phyloP scores from a whole-genome alignment of 495 filamentous ascomycete genomes.

The Aspergillus indologenus region DNA sequence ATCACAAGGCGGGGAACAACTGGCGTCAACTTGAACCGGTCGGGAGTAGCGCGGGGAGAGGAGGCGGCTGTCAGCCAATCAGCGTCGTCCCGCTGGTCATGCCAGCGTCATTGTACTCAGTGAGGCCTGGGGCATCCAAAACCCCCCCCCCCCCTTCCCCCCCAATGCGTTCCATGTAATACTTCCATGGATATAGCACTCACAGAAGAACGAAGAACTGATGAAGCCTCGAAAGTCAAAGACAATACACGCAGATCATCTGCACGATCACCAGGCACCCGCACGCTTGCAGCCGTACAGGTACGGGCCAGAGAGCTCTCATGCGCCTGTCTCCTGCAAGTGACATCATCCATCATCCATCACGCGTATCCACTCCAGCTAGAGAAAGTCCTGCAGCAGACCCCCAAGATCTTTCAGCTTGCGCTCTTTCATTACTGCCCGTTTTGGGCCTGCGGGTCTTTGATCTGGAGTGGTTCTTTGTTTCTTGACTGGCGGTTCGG shows the following conservation, averaged over 20 bases:
- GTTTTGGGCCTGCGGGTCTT: constrained; percentile 4
- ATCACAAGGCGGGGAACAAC: constrained; percentile 11
- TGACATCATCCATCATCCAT: constrained; percentile 10
- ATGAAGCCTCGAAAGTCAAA: too few species aligned
- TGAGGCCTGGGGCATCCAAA: not conserved
- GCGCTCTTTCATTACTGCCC: constrained; percentile 28
- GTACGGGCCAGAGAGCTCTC: not conserved
- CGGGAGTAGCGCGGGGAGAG: not conserved
- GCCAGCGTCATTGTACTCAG: constrained; percentile 4
- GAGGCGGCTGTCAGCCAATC: constrained; percentile 27
- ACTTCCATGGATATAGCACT: not conserved
- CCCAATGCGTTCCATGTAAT: too few species aligned
- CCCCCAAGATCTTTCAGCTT: constrained; percentile 19
- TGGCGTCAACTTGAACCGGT: too few species aligned
- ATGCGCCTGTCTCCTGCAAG: constrained; percentile 3
- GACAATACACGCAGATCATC: not conserved
- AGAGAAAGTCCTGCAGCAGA: constrained; percentile 26
- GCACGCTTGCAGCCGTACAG: not conserved
- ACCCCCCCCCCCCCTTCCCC: too few species aligned
- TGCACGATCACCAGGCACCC: not conserved
- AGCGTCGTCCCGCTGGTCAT: constrained; percentile 22
- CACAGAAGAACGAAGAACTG: too few species aligned
- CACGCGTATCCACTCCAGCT: not conserved
- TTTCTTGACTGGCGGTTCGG: constrained; percentile 12
- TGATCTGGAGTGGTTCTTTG: constrained; percentile 7